phyloP scores from a whole-genome alignment of 805 yeast genomes.

The Hagleromyces aurorensis region DNA sequence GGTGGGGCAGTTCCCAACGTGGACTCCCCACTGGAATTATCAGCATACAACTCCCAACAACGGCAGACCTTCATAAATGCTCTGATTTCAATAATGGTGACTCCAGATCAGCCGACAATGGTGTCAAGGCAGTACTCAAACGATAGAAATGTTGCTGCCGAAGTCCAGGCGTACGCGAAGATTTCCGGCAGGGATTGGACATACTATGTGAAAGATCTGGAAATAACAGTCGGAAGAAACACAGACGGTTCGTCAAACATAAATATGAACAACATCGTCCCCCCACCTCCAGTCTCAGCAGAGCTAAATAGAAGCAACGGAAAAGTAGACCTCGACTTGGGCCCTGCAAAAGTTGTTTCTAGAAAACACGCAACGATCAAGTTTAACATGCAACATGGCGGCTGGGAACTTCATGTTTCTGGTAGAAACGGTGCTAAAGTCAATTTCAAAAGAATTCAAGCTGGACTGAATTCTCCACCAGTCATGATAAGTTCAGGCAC shows the following conservation, averaged over 20 bases:
- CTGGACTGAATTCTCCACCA: constrained; percentile 40
- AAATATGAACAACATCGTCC: too few relatives aligned
- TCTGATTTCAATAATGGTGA: constrained; percentile 59
- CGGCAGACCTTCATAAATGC: constrained; percentile 58
- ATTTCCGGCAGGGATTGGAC: constrained; percentile 94
- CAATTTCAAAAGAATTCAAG: constrained; percentile 47
- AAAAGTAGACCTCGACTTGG: constrained; percentile 66
- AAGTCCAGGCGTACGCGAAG: constrained; percentile 97
- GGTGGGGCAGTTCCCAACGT: too few relatives aligned
- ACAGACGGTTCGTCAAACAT: constrained; percentile 34
- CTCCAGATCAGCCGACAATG: constrained; percentile 68
- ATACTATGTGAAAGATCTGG: constrained; percentile 73
- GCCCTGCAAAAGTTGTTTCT: constrained; percentile 96
- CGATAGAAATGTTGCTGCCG: constrained; percentile 52
- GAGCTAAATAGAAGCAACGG: constrained; percentile 19
- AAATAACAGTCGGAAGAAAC: constrained; percentile 78
- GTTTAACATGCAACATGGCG: constrained; percentile 63
- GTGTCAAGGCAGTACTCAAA: constrained; percentile 71
- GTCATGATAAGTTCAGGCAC: constrained; percentile 77
- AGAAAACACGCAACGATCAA: constrained; percentile 81
- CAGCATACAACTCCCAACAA: constrained; percentile 18
- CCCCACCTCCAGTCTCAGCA: too few relatives aligned
- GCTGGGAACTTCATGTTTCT: constrained; percentile 76
- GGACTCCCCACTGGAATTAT: too few relatives aligned
- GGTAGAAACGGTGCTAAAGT: constrained; percentile 95